phyloP scores from a whole-genome alignment of 176 grass and related monocot genomes.

The barley (Hordeum vulgare) region MorexV3_pseudomolecules_assembly NC_058519.1:356246149-356246648 shows the following conservation, averaged over 20 bases:
- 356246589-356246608: conserved; percentile 31
- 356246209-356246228: conserved; percentile 87
- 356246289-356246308: conserved; percentile 69
- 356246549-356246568: conserved; percentile 46
- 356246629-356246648: conserved; percentile 34
- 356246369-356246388: conserved; percentile 53
- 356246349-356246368: conserved; percentile 58
- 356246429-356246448: conserved; percentile 38
- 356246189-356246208: conserved; percentile 71
- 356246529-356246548: conserved; percentile 40
- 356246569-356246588: conserved; percentile 39
- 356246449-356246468: conserved; percentile 44
- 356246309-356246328: conserved; percentile 85
- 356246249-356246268: conserved; percentile 7
- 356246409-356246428: conserved; percentile 35
- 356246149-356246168: conserved; percentile 66
- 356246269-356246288: conserved; percentile 18
- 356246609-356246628: conserved; percentile 21
- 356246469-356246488: conserved; percentile 44
- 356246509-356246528: conserved; percentile 31
- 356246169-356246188: conserved; percentile 74
- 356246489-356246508: conserved; percentile 42
- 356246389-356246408: conserved; percentile 41
- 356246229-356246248: conserved; percentile 11
- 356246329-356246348: conserved; percentile 82